Conservation (phyloP, 1,284 basidiomycete species). For the Sporisorium iseilematis-ciliati region DNA sequence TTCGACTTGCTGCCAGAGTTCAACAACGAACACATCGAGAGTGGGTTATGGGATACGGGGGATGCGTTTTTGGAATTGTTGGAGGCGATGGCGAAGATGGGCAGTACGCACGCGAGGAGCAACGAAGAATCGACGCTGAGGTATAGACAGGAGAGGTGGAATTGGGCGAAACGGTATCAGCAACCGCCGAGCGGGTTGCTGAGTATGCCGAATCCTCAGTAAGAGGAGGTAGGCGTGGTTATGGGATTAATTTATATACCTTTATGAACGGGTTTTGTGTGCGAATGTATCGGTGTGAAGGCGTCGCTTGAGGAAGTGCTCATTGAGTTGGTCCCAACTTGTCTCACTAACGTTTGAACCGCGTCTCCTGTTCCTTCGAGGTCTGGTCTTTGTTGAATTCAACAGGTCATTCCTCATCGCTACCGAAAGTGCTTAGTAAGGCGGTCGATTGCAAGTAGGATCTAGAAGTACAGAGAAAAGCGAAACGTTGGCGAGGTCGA, state of each 20-base stretch:
- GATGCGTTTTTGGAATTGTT: constrained; percentile 50
- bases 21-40: constrained; percentile 39
- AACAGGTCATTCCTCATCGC: no score
- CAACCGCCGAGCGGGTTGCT: constrained; percentile 34
- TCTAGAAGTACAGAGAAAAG: constrained; percentile 33
- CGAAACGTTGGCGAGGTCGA: not conserved
- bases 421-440: no score
- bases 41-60: constrained; percentile 52
- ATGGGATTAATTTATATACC: not conserved
- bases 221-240: not conserved
- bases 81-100: constrained; percentile 55
- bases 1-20: constrained; percentile 41
- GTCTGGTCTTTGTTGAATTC: no score
- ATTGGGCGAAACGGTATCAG: constrained; percentile 48
- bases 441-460: constrained; percentile 3
- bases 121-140: constrained; percentile 45
- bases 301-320: no score
- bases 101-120: constrained; percentile 47
- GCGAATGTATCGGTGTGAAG: no score
- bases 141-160: constrained; percentile 50
- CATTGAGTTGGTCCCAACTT: no score
- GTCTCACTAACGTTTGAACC: no score
- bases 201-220: constrained; percentile 37
- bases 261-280: not conserved
- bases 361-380: no score